These are phyloP conservation scores for Quercus ilex DNA, from an alignment of 306 rosid species.

Conservation along the genomic window DNA sequence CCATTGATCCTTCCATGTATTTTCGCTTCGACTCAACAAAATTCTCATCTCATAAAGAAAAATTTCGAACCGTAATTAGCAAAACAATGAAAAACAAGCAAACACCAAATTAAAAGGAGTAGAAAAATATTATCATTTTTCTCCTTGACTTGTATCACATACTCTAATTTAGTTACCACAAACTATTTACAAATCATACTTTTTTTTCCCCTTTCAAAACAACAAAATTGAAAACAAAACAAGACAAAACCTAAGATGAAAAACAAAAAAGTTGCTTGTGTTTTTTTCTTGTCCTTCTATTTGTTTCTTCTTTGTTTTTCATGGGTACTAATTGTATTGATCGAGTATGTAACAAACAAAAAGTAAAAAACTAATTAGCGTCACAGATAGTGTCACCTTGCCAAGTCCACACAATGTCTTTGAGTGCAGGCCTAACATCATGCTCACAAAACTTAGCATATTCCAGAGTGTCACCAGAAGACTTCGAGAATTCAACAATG, in stretches of 20 bases:
- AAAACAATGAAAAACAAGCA: neutral
- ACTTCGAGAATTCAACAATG: slow-evolving; percentile 66
- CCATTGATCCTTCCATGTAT: neutral
- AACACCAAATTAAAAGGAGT: neutral
- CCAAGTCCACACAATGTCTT: slow-evolving; percentile 91
- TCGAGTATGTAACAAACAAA: neutral
- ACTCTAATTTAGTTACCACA: neutral
- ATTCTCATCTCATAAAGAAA: neutral
- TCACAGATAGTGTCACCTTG: slow-evolving; percentile 49
- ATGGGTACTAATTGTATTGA: neutral
- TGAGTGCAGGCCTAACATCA: slow-evolving; percentile 63
- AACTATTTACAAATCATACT: neutral
- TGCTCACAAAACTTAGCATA: slow-evolving; percentile 63
- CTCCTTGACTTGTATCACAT: neutral
- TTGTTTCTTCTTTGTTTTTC: neutral
- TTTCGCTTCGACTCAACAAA: neutral
- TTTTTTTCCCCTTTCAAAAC: neutral
- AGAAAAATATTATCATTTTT: neutral
- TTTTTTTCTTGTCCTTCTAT: neutral
- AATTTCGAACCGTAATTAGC: neutral
- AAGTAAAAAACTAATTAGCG: neutral
- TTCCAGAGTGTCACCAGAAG: slow-evolving; percentile 75
- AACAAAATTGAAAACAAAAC: no score
- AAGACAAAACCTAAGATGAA: no score
- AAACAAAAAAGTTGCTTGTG: neutral